These are phyloP conservation scores for Tulasnella sp. DNA, from an alignment of 768 basidiomycete species.

Conservation along the genomic window DNA sequence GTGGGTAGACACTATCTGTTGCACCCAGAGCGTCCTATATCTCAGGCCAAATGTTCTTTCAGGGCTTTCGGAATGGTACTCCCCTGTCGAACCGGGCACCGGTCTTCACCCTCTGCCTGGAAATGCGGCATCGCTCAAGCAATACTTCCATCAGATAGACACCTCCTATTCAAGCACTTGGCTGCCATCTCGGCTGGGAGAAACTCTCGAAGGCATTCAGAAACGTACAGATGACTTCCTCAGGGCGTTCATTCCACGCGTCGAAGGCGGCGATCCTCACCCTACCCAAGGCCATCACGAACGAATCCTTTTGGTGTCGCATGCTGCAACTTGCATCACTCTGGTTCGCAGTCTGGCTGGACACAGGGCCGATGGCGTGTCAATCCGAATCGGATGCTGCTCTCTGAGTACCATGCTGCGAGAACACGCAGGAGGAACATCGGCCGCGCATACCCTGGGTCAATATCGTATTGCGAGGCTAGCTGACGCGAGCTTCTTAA, in stretches of 20 bases:
- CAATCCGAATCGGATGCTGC: slow-evolving; percentile 62
- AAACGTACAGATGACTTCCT: slow-evolving; percentile 44
- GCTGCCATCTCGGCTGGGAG: slow-evolving; percentile 62
- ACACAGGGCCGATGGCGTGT: slow-evolving; percentile 32
- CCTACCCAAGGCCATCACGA: slow-evolving; percentile 26
- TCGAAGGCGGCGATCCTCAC: slow-evolving; percentile 34
- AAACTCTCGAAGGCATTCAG: slow-evolving; percentile 51
- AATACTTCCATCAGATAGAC: slow-evolving; percentile 48
- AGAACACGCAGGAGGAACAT: slow-evolving; percentile 21
- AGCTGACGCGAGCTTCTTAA: slow-evolving; percentile 47
- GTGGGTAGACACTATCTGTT: slow-evolving; percentile 27
- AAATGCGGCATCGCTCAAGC: slow-evolving; percentile 39
- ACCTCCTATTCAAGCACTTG: slow-evolving; percentile 45
- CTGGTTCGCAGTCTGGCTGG: slow-evolving; percentile 48
- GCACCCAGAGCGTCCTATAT: neutral
- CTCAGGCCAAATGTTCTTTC: neutral
- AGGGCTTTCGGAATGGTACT: slow-evolving; percentile 74
- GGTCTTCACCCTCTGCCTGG: slow-evolving; percentile 67
- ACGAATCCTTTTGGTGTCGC: slow-evolving; percentile 51
- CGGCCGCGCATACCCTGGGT: slow-evolving; percentile 30
- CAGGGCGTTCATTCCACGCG: slow-evolving; percentile 36
- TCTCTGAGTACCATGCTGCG: slow-evolving; percentile 36
- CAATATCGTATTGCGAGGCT: too few relatives aligned
- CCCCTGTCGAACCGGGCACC: slow-evolving; percentile 49
- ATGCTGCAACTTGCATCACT: slow-evolving; percentile 63